Evolutionary conservation across 2,329 filamentous ascomycete genomes (phyloP).

Genomic region (Cladosporium sp.): DNA sequence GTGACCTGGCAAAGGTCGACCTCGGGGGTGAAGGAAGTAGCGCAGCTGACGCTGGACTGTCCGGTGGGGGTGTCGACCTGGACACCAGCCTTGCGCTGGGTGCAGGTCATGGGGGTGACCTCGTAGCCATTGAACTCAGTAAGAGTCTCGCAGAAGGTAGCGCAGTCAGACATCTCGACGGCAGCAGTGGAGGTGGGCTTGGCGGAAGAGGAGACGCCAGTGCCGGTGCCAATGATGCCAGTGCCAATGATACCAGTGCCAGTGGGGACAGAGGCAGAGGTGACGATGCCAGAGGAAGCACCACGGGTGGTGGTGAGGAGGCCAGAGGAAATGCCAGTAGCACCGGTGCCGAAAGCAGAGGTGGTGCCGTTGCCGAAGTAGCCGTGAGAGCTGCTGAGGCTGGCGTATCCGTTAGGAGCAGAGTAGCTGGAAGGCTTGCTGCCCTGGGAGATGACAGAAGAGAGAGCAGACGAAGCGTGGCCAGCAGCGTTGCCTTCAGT

Average conservation of each 20-base stretch:
- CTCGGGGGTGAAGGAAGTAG: slow-evolving; percentile 20
- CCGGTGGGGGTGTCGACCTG: neutral
- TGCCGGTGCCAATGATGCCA: neutral
- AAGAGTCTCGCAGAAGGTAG: slow-evolving; percentile 12
- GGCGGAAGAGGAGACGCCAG: neutral
- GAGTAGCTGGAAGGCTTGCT: neutral
- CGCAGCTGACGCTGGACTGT: slow-evolving; percentile 19
- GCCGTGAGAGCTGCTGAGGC: slow-evolving; percentile 1
- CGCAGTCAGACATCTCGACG: slow-evolving; percentile 9
- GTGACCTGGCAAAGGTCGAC: slow-evolving; percentile 39
- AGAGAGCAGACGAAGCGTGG: slow-evolving; percentile 6
- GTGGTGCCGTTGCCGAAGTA: slow-evolving; percentile 12
- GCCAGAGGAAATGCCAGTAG: neutral
- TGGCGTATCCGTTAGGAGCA: neutral
- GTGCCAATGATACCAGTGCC: neutral
- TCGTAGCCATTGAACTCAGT: slow-evolving; percentile 11
- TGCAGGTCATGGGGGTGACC: slow-evolving; percentile 13
- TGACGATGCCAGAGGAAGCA: slow-evolving; percentile 3
- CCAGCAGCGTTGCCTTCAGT: neutral
- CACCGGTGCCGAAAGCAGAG: neutral
- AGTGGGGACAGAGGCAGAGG: slow-evolving; percentile 1
- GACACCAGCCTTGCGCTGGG: slow-evolving; percentile 2
- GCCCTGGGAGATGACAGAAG: neutral
- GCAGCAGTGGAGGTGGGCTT: slow-evolving; percentile 1
- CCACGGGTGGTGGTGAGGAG: slow-evolving; percentile 1